Evolutionary conservation across 495 filamentous ascomycete genomes (phyloP).

Genomic region (Aspergillus mulundensis): DNA sequence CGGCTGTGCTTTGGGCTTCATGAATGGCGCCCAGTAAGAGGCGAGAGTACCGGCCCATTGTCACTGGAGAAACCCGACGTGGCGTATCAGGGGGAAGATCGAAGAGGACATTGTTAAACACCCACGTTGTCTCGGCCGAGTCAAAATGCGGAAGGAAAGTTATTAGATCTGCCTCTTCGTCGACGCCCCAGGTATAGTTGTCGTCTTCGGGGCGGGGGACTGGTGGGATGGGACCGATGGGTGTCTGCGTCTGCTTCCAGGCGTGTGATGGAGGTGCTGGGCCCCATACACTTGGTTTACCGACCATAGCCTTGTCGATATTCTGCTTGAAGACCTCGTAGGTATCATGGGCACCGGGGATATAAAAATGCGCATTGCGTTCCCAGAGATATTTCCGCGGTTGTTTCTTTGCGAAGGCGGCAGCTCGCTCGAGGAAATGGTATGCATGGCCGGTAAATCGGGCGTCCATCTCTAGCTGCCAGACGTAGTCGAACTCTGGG

Average conservation of each 20-base stretch:
- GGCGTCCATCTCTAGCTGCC: constrained; percentile 72
- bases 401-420: constrained; percentile 54
- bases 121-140: constrained; percentile 55
- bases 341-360: constrained; percentile 58
- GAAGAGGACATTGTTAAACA: constrained; percentile 58
- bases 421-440: constrained; percentile 58
- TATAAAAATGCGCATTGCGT: constrained; percentile 65
- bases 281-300: constrained; percentile 54
- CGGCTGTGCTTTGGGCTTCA: constrained; percentile 54
- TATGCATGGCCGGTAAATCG: constrained; percentile 66
- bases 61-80: constrained; percentile 60
- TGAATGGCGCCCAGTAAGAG: constrained; percentile 63
- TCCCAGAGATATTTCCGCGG: constrained; percentile 69
- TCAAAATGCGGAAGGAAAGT: constrained; percentile 66
- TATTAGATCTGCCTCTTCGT: constrained; percentile 70
- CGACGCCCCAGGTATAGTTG: constrained; percentile 65
- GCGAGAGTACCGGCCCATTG: constrained; percentile 55
- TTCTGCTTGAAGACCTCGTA: constrained; percentile 50
- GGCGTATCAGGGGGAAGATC: constrained; percentile 49
- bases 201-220: constrained; percentile 50
- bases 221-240: constrained; percentile 56
- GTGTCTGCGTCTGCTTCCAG: constrained; percentile 45
- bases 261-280: constrained; percentile 45
- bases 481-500: constrained; percentile 66
- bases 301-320: constrained; percentile 40